Base-by-base conservation (phyloP, 2,329 filamentous ascomycete species). In the Exophiala viscosa region DNA sequence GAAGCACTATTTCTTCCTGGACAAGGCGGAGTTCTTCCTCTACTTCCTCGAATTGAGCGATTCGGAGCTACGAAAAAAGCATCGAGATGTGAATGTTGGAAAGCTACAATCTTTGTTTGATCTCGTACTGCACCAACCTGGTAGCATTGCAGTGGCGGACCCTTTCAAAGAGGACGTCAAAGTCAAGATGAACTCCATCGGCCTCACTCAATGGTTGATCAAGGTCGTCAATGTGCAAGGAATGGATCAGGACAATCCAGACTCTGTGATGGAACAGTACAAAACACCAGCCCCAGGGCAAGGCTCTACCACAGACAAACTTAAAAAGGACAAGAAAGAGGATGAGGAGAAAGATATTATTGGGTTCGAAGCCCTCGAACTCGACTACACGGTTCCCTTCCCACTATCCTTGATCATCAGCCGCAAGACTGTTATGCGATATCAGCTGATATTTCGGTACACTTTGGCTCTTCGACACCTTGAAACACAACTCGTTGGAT, bases 1-100 rank as follows among this genome's bases (percentile, higher is more conserved):
- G 35, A 99, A 99, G 69, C 93, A 99, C 71, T 99, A 99, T 74
- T 99, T 97, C 76, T 99, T 99, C 77, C 84, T 99, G 57, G 92
- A 97, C 64, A 87, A 91, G 7, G 96, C 93, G 32, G 93, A 99
- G 69, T 99, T 96, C 75, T 97, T 99, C 70, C 90, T 90, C 2
- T 95, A 97, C 71, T 99, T 99, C 69, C 84, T 99, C 54, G 93
- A 99, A 67, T 83, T 99, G 15, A 85, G 90, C 49, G 80, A 87
- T 28, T 91, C 90, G 1, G 93, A 99, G 71, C 78, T 99, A 53
- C 87, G 89, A 64, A 96, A 96, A 67, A 86, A 88, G 31, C 88
- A 91, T 53, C 90, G 90, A 67, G 81, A 81, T 48, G 90, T 97
- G 70, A 99, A 97, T 66, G 88, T 88, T 50, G 85, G 85, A 69